phyloP scores from a whole-genome alignment of 768 basidiomycete species.

The Russula earlei region DNA sequence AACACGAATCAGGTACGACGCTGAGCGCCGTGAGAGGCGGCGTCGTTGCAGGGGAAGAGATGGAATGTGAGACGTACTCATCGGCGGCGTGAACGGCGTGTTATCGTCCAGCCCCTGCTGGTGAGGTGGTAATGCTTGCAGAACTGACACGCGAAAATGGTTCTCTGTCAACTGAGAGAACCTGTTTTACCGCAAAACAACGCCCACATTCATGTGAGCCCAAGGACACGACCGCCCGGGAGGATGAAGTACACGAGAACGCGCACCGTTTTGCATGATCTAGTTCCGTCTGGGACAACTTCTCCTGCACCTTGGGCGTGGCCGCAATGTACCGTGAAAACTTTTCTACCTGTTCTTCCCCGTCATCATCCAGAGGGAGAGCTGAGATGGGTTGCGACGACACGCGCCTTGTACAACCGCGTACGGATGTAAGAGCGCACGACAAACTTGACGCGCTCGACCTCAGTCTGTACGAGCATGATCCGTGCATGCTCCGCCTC shows the following conservation, averaged over 20 bases:
- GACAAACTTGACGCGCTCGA: slow-evolving; percentile 90
- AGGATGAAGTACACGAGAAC: neutral
- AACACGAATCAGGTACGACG: slow-evolving; percentile 5
- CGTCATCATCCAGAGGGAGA: neutral
- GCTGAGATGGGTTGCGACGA: neutral
- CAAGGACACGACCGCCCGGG: neutral
- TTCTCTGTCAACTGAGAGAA: slow-evolving; percentile 68
- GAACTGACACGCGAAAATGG: slow-evolving; percentile 70
- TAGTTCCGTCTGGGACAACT: slow-evolving; percentile 75
- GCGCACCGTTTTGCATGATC: slow-evolving; percentile 66
- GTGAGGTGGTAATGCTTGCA: slow-evolving; percentile 71
- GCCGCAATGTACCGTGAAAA: slow-evolving; percentile 72
- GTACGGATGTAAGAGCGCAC: slow-evolving; percentile 84
- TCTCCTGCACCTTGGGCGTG: slow-evolving; percentile 62
- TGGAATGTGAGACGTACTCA: slow-evolving; percentile 41
- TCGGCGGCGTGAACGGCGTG: slow-evolving; percentile 60
- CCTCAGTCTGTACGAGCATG: slow-evolving; percentile 88
- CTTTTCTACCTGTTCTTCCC: slow-evolving; percentile 67
- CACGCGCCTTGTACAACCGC: slow-evolving; percentile 58
- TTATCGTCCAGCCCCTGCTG: slow-evolving; percentile 74
- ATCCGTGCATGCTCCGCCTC: slow-evolving; percentile 92
- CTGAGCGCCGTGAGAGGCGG: neutral
- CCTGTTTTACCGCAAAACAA: slow-evolving; percentile 32
- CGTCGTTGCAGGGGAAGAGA: neutral
- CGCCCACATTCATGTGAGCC: neutral